Percentiles rank a stretch among this genome's conserved stretches.
Conservation (phyloP, 441 rosid genomes). For the Omphalea diandra region DNA sequence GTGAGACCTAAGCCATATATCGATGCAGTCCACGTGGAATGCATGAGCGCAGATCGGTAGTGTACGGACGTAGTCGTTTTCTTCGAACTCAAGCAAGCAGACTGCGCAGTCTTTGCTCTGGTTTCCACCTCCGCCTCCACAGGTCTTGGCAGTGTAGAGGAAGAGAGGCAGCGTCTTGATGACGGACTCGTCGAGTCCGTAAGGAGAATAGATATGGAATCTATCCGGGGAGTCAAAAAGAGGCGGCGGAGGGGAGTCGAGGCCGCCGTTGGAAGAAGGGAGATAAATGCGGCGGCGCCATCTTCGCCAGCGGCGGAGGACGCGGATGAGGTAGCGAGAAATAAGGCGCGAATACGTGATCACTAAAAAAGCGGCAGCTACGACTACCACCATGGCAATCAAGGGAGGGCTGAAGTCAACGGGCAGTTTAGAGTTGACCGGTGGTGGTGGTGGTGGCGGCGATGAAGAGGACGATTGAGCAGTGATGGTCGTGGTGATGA, state of each 20-base stretch:
- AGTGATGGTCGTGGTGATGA: neutral
- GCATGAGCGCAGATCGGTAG: slow-evolving; percentile 78
- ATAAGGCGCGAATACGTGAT: slow-evolving; percentile 79
- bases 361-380: slow-evolving; percentile 69
- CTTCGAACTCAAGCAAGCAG: slow-evolving; percentile 79
- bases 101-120: slow-evolving; percentile 71
- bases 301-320: slow-evolving; percentile 46
- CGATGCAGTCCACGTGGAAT: slow-evolving; percentile 81
- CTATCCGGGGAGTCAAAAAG: slow-evolving; percentile 57
- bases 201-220: slow-evolving; percentile 58
- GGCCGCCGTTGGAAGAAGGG: slow-evolving; percentile 52
- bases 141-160: slow-evolving; percentile 34
- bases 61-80: slow-evolving; percentile 63
- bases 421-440: slow-evolving; percentile 33
- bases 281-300: slow-evolving; percentile 43
- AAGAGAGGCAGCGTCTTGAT: slow-evolving; percentile 70
- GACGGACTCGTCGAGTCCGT: slow-evolving; percentile 63
- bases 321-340: slow-evolving; percentile 60
- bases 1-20: slow-evolving; percentile 90
- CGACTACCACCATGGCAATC: slow-evolving; percentile 89
- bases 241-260: slow-evolving; percentile 47
- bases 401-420: slow-evolving; percentile 79
- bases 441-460: slow-evolving; percentile 22
- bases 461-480: slow-evolving; percentile 19
- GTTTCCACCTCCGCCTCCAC: slow-evolving; percentile 19